Percentiles rank a stretch among this genome's conserved stretches.
Evolutionary conservation across 1,284 basidiomycete species (phyloP).

Genomic region (Ceratorhiza oryzae-sativae): DNA sequence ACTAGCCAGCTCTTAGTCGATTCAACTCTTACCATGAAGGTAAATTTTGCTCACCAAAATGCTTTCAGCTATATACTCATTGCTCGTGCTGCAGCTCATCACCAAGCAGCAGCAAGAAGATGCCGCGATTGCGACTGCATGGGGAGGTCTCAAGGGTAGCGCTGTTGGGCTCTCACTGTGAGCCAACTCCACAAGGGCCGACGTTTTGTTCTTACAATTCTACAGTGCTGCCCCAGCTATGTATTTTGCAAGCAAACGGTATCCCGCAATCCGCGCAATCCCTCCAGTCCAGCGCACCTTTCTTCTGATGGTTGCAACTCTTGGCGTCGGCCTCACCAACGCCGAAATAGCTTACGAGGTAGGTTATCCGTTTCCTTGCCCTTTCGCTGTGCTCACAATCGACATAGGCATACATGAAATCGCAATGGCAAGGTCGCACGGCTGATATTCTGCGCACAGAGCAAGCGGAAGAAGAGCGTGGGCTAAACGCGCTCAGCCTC

Average conservation of each 20-base stretch:
- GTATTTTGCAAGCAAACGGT: constrained; percentile 33
- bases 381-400: not conserved
- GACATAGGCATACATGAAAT: constrained; percentile 28
- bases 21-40: constrained; percentile 29
- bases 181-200: not conserved
- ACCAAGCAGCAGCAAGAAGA: constrained; percentile 51
- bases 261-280: constrained; percentile 23
- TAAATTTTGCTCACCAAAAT: not conserved
- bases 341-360: constrained; percentile 35
- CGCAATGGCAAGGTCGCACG: constrained; percentile 34
- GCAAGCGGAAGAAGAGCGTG: constrained; percentile 23
- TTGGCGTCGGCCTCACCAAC: constrained; percentile 33
- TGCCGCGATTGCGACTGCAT: constrained; percentile 16
- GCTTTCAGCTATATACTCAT: not conserved
- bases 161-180: constrained; percentile 16
- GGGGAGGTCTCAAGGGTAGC: constrained; percentile 9
- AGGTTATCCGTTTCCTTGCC: not conserved
- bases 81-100: constrained; percentile 51
- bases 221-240: constrained; percentile 22
- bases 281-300: constrained; percentile 29
- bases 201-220: not conserved
- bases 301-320: constrained; percentile 13
- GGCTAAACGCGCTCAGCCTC: constrained; percentile 17
- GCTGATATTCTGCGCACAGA: constrained; percentile 33
- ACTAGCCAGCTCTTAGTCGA: not conserved